A percentile compares a stretch with the other conserved stretches of the same genome.
Evolutionary conservation across 495 filamentous ascomycete species (phyloP).

Genomic region (Trichocladium uniseriatum): DNA sequence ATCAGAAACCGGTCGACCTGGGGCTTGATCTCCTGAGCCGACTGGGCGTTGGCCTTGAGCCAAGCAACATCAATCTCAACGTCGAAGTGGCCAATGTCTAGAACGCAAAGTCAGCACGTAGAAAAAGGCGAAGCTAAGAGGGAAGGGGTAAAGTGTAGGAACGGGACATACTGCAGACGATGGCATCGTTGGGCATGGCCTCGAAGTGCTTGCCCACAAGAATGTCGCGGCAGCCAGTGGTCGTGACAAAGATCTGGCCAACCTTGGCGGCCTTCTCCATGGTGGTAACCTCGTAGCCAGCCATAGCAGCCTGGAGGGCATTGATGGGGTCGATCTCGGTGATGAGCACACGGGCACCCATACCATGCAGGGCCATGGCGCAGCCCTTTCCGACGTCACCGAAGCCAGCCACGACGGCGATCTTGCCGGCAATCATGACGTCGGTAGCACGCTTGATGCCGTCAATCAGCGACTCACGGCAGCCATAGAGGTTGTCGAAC

Average conservation of each 20-base stretch:
- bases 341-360: constrained; percentile 94
- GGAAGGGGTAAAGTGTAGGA: not conserved
- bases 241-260: constrained; percentile 98
- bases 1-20: constrained; percentile 97
- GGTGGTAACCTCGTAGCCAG: constrained; percentile 90
- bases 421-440: constrained; percentile 99
- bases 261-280: constrained; percentile 88
- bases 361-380: constrained; percentile 85
- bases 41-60: constrained; percentile 90
- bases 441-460: constrained; percentile 99
- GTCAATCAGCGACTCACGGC: constrained; percentile 96
- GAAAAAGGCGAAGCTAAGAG: not conserved
- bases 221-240: constrained; percentile 98
- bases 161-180: constrained; percentile 82
- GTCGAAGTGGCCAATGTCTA: constrained; percentile 99
- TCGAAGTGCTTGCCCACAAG: constrained; percentile 88
- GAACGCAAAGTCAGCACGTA: constrained; percentile 8
- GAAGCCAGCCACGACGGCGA: constrained; percentile 93
- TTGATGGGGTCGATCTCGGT: constrained; percentile 99
- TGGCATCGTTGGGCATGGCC: constrained; percentile 95
- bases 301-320: constrained; percentile 95
- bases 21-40: constrained; percentile 96
- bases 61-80: constrained; percentile 99
- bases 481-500: constrained; percentile 99
- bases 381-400: constrained; percentile 99